phyloP scores from a whole-genome alignment of 202 grass and related monocot species.

The Carex sylvatica region DNA sequence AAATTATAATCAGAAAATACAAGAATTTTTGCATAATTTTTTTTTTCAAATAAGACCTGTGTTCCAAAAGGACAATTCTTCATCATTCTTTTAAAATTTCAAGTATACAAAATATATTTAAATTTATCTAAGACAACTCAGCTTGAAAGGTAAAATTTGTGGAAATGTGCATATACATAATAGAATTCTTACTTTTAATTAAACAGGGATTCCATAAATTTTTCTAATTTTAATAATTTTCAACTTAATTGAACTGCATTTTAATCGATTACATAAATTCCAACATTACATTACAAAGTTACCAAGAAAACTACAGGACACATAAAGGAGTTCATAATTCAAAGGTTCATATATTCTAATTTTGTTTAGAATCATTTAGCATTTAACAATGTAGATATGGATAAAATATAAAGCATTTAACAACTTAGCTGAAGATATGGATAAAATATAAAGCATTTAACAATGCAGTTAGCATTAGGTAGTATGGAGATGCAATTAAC shows the following conservation, averaged over 20 bases:
- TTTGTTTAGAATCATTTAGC: background rate
- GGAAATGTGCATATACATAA: background rate
- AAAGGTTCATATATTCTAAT: constrained; percentile 1
- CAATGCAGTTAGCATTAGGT: background rate
- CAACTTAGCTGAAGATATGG: background rate
- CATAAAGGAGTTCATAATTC: background rate
- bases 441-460: background rate
- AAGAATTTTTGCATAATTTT: background rate
- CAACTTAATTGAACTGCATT: background rate
- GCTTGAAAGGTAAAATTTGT: background rate
- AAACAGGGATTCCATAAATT: too few species aligned
- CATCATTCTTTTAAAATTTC: background rate
- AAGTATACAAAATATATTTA: background rate
- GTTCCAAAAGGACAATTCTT: background rate
- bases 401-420: background rate
- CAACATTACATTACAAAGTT: background rate
- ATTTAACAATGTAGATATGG: background rate
- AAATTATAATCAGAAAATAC: background rate
- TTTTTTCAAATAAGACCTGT: constrained; percentile 5
- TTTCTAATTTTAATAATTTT: background rate
- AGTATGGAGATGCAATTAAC: too few species aligned
- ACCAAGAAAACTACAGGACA: background rate
- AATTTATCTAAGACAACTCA: background rate
- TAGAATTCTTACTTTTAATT: background rate
- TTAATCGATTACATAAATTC: background rate